Evolutionary conservation across 177 flowering plant genomes (phyloP), one percentile per base, ranked within the genome.

Genomic region (Vitis hybrid): DNA sequence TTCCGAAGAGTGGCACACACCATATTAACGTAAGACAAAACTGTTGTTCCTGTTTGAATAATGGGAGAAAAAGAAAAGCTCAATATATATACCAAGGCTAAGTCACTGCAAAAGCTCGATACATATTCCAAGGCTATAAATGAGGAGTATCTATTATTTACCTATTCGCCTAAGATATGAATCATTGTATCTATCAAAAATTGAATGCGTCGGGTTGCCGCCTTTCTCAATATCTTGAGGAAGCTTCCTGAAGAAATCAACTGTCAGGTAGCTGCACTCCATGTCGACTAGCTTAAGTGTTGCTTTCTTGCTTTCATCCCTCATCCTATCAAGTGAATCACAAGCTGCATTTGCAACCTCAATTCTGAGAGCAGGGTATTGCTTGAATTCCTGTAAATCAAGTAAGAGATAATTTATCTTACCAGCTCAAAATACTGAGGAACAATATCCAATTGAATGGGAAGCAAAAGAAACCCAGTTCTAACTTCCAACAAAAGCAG

Each of bases 191-290:
- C 95, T 79, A 64, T 90, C 95, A 70, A 90, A 90, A 71, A 90
- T 79, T 18, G 95, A 90, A 72, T 85, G 91, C 11, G 91, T 80
- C 52, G 91, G 91, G 57, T 90, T 88, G 75, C 92, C 92, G 11
- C 95, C 95, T 81, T 88, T 90, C 67, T 88, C 95, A 52, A 90
- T 79, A 81, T 94, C 98, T 76, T 91, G 97, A 50, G 97, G 98
- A 78, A 94, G 97, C 89, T 94, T 93, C 68, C 98, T 81, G 86
- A 94, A 94, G 85, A 91, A 94, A 65, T 92, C 98, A 57, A 94
- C 93, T 11, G 98, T 94, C 71, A 94, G 83, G 73, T 93, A 93
- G 67, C 91, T 80, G 67, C 83, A 80, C 80, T 94, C 98, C 97
- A 94, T 92, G 59, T 91, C 97, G 61, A 94, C 98, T 49, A 94